These are phyloP conservation scores for Drosera spatulata DNA, from an alignment of 179 eudicot species.

Conservation along the genomic window DNA sequence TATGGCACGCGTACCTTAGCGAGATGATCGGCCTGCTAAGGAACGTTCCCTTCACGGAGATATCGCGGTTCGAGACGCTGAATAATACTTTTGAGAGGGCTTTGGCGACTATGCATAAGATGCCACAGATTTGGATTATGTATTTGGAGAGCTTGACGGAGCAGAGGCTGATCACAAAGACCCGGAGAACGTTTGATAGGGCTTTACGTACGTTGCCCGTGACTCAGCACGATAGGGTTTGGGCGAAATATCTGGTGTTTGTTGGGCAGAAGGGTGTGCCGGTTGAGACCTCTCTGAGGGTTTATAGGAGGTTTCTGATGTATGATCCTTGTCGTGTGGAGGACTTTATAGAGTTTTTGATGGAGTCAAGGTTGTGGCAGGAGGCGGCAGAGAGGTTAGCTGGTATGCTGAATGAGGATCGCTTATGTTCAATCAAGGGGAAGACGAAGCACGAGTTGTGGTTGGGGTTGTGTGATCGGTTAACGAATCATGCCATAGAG, in stretches of 20 bases:
- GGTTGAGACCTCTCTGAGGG: constrained; percentile 86
- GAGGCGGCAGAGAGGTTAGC: constrained; percentile 95
- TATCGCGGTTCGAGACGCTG: constrained; percentile 49
- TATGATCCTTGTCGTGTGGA: constrained; percentile 79
- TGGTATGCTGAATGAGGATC: constrained; percentile 77
- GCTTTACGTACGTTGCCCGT: constrained; percentile 86
- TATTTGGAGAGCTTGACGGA: constrained; percentile 43
- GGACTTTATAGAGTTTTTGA: constrained; percentile 83
- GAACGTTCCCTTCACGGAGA: constrained; percentile 57
- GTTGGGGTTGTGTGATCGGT: constrained; percentile 86
- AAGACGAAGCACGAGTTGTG: constrained; percentile 82
- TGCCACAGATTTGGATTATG: constrained; percentile 96
- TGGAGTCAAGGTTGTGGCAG: constrained; percentile 68
- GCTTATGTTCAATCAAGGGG: constrained; percentile 71
- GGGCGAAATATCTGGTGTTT: constrained; percentile 71
- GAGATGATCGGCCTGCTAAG: constrained; percentile 68
- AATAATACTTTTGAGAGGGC: constrained; percentile 89
- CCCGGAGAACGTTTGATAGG: constrained; percentile 69
- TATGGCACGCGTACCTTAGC: constrained; percentile 86
- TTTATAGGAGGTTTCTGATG: constrained; percentile 82
- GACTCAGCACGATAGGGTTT: constrained; percentile 83
- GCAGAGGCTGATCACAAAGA: constrained; percentile 50
- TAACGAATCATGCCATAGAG: constrained; percentile 74
- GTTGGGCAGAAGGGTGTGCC: constrained; percentile 83
- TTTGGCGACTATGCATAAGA: constrained; percentile 90